These are phyloP conservation scores for Chlamydomonas sp. DNA, from an alignment of 139 green algal genomes.

Conservation along the genomic window DNA sequence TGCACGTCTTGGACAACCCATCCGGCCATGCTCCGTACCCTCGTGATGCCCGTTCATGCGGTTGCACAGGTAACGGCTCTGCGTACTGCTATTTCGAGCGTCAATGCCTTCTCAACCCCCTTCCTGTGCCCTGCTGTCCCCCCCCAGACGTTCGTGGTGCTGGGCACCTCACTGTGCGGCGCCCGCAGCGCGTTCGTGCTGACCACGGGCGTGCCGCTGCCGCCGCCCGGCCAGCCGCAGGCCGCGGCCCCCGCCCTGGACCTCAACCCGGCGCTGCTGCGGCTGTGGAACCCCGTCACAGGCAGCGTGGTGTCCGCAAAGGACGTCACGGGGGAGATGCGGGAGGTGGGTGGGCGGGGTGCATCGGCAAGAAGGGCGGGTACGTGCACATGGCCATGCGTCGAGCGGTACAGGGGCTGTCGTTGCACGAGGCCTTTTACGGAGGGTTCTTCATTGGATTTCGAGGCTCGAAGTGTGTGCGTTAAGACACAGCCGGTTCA, in stretches of 20 bases:
- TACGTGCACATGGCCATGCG: not conserved
- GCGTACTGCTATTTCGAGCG: not conserved
- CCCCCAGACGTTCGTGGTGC: conserved; percentile 63
- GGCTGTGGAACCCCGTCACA: conserved; percentile 71
- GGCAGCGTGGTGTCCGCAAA: conserved; percentile 48
- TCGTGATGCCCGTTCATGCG: no score
- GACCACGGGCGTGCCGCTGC: conserved; percentile 48
- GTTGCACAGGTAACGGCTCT: no score
- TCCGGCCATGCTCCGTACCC: no score
- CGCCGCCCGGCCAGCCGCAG: conserved; percentile 14
- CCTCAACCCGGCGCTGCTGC: conserved; percentile 52
- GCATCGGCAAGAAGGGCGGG: not conserved
- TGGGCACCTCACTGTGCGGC: conserved; percentile 52
- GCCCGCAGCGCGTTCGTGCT: conserved; percentile 61
- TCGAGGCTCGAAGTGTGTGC: no score
- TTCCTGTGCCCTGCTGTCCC: not conserved
- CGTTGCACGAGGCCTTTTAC: no score
- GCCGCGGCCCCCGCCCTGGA: not conserved
- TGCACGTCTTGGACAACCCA: no score
- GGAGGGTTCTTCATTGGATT: no score
- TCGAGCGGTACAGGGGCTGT: no score
- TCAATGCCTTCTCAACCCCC: not conserved
- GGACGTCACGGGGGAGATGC: conserved; percentile 62
- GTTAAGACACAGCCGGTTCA: no score
- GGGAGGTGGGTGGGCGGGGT: conserved; percentile 48